Conservation (phyloP, 2,329 filamentous ascomycete genomes). For the Fusarium sp. region DNA sequence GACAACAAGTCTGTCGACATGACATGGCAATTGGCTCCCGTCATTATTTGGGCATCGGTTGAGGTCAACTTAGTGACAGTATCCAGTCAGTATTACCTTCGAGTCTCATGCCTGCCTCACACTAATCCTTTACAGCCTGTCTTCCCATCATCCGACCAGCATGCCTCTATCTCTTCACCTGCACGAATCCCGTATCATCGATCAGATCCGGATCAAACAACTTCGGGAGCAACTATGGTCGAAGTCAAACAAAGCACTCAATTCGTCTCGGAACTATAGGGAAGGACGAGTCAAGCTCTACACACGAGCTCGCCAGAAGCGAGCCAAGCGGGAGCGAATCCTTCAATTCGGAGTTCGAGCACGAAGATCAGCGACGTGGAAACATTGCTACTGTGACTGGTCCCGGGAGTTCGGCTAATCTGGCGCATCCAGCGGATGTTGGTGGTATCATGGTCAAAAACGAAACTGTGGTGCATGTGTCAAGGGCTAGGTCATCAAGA, state of each 20-base stretch:
- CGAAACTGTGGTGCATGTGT: slow-evolving; percentile 28
- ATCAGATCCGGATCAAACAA: slow-evolving; percentile 7
- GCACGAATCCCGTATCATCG: neutral
- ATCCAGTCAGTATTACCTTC: slow-evolving; percentile 10
- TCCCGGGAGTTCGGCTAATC: neutral
- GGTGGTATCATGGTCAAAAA: slow-evolving; percentile 36
- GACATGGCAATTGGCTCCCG: slow-evolving; percentile 28
- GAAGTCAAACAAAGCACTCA: slow-evolving; percentile 23
- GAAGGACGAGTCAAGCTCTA: slow-evolving; percentile 31
- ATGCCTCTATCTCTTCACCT: slow-evolving; percentile 28
- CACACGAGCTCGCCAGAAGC: slow-evolving; percentile 27
- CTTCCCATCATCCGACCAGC: slow-evolving; percentile 39
- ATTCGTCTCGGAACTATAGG: slow-evolving; percentile 22
- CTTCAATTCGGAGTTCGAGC: slow-evolving; percentile 19
- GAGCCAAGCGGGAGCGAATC: slow-evolving; percentile 6
- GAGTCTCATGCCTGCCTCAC: rapidly evolving
- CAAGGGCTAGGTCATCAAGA: neutral
- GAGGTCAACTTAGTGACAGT: slow-evolving; percentile 40
- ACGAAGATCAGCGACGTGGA: slow-evolving; percentile 5
- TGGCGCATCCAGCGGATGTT: neutral
- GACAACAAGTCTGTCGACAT: slow-evolving; percentile 31
- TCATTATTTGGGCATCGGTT: slow-evolving; percentile 38
- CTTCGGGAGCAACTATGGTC: slow-evolving; percentile 11
- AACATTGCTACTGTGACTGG: slow-evolving; percentile 9
- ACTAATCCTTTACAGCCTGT: slow-evolving; percentile 24